Evolutionary conservation across 2,329 filamentous ascomycete genomes (phyloP), one percentile per base, ranked within the genome.

Genomic region (Trichoderma sp.): DNA sequence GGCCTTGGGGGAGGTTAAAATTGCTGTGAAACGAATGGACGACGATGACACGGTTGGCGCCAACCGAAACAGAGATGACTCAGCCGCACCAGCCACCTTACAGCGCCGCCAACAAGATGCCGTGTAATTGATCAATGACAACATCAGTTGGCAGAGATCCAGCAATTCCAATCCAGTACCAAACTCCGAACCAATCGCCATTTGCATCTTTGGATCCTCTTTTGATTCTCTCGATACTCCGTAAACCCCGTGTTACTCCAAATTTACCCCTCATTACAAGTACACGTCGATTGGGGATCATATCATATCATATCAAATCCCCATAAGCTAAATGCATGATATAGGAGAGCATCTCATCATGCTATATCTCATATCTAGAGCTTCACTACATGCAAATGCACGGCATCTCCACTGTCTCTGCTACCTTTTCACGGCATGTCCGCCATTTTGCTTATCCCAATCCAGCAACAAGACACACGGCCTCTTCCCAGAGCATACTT

Each of bases 391-490:
- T n/a, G 7, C 32, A 8, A 21, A 56, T 26, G 43, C 43, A 51
- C 4, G n/a, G 47, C 12, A 39, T 28, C 47, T 28, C 15, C 30
- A 28, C 15, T 15, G 4, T 32, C 28, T 34, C 24, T 14, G 8
- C 30, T 12, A 34, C 56, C 11, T 30, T 30, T 4, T 2, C 30
- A 57, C 70, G 70, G 70, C 39, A 61, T 66, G 53, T 34, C 70
- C 68, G 68, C n/a, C 60, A 57, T 24, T 47, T 7, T 64, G 28
- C 26, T 61, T 67, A 18, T 61, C 70, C 63, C 53, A 9, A 67
- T 62, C 12, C 21, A 61, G 63, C 36, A 71, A 62, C 32, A 21
- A 67, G 63, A 51, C 53, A 67, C 70, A 58, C n/a, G 60, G 60
- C 9, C 60, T 62, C 58, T 64, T 39, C 58, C 21, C 32, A n/a